Conservation (phyloP, 2,329 filamentous ascomycete species). For the Hymenoscyphus repandus region DNA sequence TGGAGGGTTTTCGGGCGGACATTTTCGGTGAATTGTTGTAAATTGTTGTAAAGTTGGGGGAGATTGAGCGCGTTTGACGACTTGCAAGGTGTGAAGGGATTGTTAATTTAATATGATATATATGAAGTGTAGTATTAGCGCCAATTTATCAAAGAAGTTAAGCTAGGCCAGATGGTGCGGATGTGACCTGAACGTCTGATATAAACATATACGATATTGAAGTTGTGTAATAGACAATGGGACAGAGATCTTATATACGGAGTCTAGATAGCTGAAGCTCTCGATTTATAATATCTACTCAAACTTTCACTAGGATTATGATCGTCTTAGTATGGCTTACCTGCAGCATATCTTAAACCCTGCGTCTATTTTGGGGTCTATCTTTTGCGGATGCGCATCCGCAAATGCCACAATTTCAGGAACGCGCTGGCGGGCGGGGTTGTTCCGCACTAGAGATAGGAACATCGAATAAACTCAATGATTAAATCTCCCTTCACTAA, state of each 20-base stretch:
- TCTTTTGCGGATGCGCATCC: background rate
- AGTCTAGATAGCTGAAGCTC: too few species aligned
- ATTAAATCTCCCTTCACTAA: too few species aligned
- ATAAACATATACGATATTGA: too few species aligned
- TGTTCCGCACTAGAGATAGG: background rate
- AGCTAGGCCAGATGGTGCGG: too few species aligned
- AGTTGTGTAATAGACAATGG: background rate
- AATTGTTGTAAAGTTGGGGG: background rate
- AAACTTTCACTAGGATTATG: too few species aligned
- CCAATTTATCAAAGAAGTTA: too few species aligned
- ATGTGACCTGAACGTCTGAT: too few species aligned
- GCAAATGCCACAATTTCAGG: background rate
- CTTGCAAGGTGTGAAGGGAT: background rate
- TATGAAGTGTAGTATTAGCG: too few species aligned
- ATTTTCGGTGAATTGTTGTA: background rate
- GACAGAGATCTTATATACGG: background rate
- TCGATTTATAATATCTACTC: too few species aligned
- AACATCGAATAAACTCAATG: background rate
- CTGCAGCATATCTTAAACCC: too few species aligned
- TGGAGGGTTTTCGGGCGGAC: background rate
- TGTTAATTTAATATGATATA: background rate
- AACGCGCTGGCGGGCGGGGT: background rate
- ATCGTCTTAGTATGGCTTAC: too few species aligned
- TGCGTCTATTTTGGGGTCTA: constrained; percentile 5
- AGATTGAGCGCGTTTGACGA: background rate